Evolutionary conservation across 345 rosid species (phyloP).

Genomic region (Aethionema arabicum): DNA sequence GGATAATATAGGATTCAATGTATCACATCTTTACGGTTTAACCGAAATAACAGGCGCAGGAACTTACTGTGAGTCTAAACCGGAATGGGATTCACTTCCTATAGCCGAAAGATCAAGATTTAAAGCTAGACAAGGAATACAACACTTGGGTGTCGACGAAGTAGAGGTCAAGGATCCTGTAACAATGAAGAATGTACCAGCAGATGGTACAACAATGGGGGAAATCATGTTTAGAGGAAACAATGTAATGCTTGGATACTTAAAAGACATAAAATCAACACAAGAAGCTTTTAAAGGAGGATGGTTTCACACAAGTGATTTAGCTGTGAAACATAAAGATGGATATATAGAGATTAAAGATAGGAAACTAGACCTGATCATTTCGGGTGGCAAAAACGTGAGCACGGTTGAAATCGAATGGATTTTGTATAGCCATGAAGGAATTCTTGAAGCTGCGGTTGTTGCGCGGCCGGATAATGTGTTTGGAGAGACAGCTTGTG

Average conservation of each 20-base stretch:
- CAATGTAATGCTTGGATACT: slow-evolving; percentile 66
- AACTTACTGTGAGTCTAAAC: slow-evolving; percentile 53
- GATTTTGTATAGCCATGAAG: slow-evolving; percentile 51
- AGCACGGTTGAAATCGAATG: slow-evolving; percentile 58
- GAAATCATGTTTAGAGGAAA: slow-evolving; percentile 63
- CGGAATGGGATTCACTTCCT: slow-evolving; percentile 61
- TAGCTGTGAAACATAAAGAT: slow-evolving; percentile 61
- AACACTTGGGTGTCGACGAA: slow-evolving; percentile 53
- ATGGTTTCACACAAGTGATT: slow-evolving; percentile 65
- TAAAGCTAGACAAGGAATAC: slow-evolving; percentile 61
- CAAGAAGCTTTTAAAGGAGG: slow-evolving; percentile 53
- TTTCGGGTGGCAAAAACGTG: slow-evolving; percentile 68
- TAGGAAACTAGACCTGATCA: slow-evolving; percentile 54
- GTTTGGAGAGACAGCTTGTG: slow-evolving; percentile 78
- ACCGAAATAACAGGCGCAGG: slow-evolving; percentile 72
- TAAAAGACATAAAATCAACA: slow-evolving; percentile 49
- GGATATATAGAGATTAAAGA: slow-evolving; percentile 67
- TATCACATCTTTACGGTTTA: slow-evolving; percentile 63
- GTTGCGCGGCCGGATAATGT: slow-evolving; percentile 56
- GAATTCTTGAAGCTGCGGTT: slow-evolving; percentile 63
- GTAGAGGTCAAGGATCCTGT: slow-evolving; percentile 49
- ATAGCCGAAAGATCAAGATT: slow-evolving; percentile 38
- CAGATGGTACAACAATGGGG: slow-evolving; percentile 52
- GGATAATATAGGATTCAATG: slow-evolving; percentile 57
- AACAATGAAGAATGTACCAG: slow-evolving; percentile 46